Evolutionary conservation across 345 rosid genomes (phyloP), one percentile per base, ranked within the genome.

Genomic region (Eucalyptus cloeziana): DNA sequence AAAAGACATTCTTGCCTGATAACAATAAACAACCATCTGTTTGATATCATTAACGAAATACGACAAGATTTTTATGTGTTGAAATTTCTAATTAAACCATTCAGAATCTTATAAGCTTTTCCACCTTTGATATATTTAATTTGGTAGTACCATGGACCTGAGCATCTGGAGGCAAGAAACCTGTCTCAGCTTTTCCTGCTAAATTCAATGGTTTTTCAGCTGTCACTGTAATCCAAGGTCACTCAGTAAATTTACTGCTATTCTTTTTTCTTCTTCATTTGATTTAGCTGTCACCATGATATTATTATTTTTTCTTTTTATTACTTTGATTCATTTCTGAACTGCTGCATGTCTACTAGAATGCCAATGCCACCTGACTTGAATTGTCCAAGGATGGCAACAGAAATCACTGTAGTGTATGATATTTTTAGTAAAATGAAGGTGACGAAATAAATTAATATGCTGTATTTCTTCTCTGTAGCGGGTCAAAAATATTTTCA

Each of bases 401-500:
- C 5, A 19, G 14, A 76, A 76, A 19, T 56, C 44, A 27, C 44
- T 30, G 69, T 37, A 27, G 62, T 40, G 16, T 19, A 13, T 69
- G 43, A 44, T 40, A 40, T 67, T n/a, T 69, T 43, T n/a, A 13
- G 83, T 27, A 62, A 2, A 54, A 31, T 86, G 89, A 52, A 89
- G 86, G 90, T 85, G 69, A 87, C 64, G 80, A 81, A 85, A 49
- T 69, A 19, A 88, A 21, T 81, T 56, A 52, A 52, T 89, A 87
- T 81, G 7, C 89, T 56, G 67, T 90, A 86, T 76, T 89, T 76
- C 88, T 19, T 92, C 91, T 51, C 30, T 88, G 86, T 86, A 97
- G 98, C n/a, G 98, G 99, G 79, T 97, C 95, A 10, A 97, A 96
- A 90, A 94, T 96, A 50, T 96, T 96, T 94, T 96, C 99, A 88